phyloP scores from a whole-genome alignment of 116 monocot genomes.

The Posidonia oceanica region DNA sequence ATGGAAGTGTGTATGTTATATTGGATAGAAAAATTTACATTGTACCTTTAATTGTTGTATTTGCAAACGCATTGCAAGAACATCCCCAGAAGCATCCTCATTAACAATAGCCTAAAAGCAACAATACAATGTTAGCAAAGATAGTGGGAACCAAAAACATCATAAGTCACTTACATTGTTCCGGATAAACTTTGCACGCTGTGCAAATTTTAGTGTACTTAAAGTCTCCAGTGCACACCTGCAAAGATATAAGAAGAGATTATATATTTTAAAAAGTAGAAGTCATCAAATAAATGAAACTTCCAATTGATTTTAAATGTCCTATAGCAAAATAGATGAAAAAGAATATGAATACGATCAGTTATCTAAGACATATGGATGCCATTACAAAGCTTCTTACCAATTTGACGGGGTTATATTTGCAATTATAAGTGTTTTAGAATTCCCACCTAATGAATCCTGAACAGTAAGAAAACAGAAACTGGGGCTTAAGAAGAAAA shows the following conservation, averaged over 20 bases:
- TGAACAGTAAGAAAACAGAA: conserved; percentile 17
- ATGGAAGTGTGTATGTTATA: background rate
- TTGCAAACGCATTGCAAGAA: conserved; percentile 61
- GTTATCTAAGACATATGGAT: background rate
- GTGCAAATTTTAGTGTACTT: conserved; percentile 98
- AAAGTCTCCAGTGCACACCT: conserved; percentile 83
- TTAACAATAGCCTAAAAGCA: conserved; percentile 69
- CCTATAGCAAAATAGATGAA: background rate
- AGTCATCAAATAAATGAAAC: background rate
- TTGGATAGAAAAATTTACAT: background rate
- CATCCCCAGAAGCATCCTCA: conserved; percentile 93
- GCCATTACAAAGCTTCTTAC: conserved; percentile 19
- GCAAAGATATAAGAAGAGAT: conserved; percentile 2
- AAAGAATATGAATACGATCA: background rate
- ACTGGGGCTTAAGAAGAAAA: background rate
- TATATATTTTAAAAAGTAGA: background rate
- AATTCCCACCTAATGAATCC: conserved; percentile 97
- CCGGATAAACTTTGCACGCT: conserved; percentile 89
- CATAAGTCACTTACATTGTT: conserved; percentile 60
- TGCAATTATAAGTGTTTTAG: conserved; percentile 95
- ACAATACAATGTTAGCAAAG: background rate
- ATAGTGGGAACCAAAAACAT: background rate
- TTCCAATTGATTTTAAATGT: background rate
- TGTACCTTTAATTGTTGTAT: conserved; percentile 84
- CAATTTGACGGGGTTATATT: conserved; percentile 98